Percentiles rank a stretch among this genome's conserved stretches.
phyloP scores from a whole-genome alignment of 352 stramenopile species.

The Saprolegnia diclina region DNA sequence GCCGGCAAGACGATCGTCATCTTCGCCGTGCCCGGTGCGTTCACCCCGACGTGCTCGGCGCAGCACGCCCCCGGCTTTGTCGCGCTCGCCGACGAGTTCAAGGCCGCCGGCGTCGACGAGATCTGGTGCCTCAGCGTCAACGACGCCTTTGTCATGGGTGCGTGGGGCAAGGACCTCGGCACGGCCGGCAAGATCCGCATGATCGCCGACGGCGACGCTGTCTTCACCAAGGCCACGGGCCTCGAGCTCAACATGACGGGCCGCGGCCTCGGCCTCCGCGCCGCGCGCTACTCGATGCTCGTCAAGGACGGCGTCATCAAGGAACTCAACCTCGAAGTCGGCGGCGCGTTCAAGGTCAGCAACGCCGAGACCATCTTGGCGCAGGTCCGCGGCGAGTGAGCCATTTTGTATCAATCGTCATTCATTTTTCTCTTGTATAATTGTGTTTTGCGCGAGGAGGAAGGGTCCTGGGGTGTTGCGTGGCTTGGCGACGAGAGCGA shows the following conservation, averaged over 20 bases:
- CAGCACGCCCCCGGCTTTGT: constrained; percentile 7
- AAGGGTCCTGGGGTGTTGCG: no score
- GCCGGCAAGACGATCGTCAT: constrained; percentile 14
- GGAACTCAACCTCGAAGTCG: constrained; percentile 17
- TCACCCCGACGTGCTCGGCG: constrained; percentile 17
- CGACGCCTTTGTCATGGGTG: constrained; percentile 20
- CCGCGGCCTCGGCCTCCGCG: constrained; percentile 7
- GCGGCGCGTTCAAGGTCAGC: background rate
- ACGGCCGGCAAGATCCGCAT: constrained; percentile 16
- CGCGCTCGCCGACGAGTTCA: constrained; percentile 11
- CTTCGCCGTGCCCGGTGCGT: constrained; percentile 11
- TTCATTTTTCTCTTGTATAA: no score
- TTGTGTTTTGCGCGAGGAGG: no score
- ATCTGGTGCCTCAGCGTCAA: constrained; percentile 32
- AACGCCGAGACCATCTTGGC: background rate
- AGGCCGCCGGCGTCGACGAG: constrained; percentile 44
- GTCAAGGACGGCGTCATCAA: constrained; percentile 20
- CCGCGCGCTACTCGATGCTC: constrained; percentile 18
- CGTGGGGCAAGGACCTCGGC: constrained; percentile 43
- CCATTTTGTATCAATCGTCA: no score
- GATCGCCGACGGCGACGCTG: constrained; percentile 17
- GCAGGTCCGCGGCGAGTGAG: background rate
- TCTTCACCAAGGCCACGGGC: constrained; percentile 7
- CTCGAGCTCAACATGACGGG: constrained; percentile 3
- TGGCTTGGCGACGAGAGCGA: no score